These are phyloP conservation scores for Medakamo hakoo DNA, from an alignment of 139 green algal genomes.

Conservation along the genomic window DNA sequence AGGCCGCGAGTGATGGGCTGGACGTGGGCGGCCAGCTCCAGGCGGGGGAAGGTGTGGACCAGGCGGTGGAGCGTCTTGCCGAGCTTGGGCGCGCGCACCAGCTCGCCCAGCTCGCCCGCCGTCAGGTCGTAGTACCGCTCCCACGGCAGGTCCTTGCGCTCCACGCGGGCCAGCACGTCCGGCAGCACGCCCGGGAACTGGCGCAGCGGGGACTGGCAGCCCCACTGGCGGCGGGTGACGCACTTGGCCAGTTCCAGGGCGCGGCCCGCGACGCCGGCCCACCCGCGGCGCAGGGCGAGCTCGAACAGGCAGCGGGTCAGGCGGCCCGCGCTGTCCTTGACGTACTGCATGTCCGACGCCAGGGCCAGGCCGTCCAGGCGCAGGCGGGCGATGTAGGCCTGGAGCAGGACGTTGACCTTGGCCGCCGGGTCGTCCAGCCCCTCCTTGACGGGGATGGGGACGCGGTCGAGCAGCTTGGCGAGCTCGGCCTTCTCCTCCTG, in stretches of 20 bases:
- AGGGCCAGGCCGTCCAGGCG: conserved; percentile 65
- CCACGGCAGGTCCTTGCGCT: conserved; percentile 92
- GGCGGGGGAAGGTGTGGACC: conserved; percentile 86
- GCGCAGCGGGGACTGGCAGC: conserved; percentile 71
- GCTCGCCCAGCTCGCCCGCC: conserved; percentile 70
- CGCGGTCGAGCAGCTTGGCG: conserved; percentile 91
- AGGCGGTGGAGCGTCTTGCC: conserved; percentile 87
- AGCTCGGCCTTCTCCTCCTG: conserved; percentile 96
- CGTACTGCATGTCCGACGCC: background rate
- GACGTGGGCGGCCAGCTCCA: conserved; percentile 86
- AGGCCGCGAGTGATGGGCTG: conserved; percentile 87
- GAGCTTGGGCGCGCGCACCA: conserved; percentile 89
- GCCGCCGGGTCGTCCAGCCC: conserved; percentile 85
- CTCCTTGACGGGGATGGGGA: conserved; percentile 98
- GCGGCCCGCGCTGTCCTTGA: conserved; percentile 47
- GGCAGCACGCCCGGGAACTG: conserved; percentile 70
- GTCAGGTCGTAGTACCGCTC: conserved; percentile 94
- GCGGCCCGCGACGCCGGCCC: conserved; percentile 72
- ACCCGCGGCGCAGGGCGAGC: conserved; percentile 84
- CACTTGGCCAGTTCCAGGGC: conserved; percentile 88
- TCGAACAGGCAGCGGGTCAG: conserved; percentile 96
- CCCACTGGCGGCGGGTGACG: conserved; percentile 80
- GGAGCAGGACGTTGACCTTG: conserved; percentile 95
- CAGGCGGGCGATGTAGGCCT: conserved; percentile 82
- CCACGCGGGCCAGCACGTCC: conserved; percentile 43